Percentiles rank a stretch among this genome's conserved stretches.
These are phyloP conservation scores for Schwanniomyces vanrijiae DNA, from an alignment of 805 yeast genomes.

Conservation along the genomic window DNA sequence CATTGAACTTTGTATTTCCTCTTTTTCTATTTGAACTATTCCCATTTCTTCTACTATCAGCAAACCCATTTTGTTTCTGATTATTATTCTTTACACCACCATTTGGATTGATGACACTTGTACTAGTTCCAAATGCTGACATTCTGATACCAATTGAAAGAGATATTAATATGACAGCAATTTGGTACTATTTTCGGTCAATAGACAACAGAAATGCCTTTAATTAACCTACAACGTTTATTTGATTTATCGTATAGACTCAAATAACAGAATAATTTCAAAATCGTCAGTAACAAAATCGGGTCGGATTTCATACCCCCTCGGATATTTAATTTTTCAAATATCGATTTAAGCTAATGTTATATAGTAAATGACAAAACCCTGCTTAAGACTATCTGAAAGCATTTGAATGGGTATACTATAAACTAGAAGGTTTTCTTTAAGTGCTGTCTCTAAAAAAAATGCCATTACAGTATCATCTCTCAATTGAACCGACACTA, in stretches of 20 bases:
- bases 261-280: not conserved
- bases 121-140: conserved; percentile 18
- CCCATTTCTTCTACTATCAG: conserved; percentile 9
- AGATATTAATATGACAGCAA: not conserved
- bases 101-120: conserved; percentile 7
- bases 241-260: not conserved
- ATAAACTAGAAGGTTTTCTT: conserved; percentile 32
- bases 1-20: conserved; percentile 4
- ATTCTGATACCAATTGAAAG: conserved; percentile 5
- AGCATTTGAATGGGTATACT: conserved; percentile 31
- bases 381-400: conserved; percentile 30
- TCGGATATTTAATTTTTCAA: not conserved
- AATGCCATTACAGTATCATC: conserved; percentile 49
- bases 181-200: not conserved
- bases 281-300: not conserved
- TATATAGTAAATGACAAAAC: conserved; percentile 46
- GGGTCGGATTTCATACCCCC: not conserved
- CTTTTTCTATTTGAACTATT: conserved; percentile 4
- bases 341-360: not conserved
- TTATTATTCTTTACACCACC: conserved; percentile 4
- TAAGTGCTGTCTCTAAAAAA: conserved; percentile 38
- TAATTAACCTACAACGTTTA: not conserved
- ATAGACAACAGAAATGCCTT: not conserved
- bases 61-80: conserved; percentile 10
- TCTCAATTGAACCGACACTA: conserved; percentile 54